Percentiles rank a stretch among this genome's conserved stretches.
Evolutionary conservation across 306 rosid genomes (phyloP).

Genomic region (Cicer bijugum): DNA sequence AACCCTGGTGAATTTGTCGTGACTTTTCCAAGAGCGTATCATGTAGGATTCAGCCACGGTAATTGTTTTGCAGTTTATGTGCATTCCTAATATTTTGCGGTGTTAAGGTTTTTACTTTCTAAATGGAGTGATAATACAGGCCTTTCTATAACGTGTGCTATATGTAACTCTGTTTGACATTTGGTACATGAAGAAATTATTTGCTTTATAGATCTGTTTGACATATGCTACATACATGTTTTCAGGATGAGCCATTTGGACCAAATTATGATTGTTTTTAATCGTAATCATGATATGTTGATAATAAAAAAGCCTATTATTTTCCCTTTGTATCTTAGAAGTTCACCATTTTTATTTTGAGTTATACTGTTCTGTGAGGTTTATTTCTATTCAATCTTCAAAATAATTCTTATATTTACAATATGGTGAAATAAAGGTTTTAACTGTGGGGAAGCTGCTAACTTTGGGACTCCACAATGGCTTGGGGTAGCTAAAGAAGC

Average conservation of each 20-base stretch:
- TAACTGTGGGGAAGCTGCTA: conserved; percentile 99
- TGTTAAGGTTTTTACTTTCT: conserved; percentile 21
- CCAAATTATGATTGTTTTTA: too few species aligned
- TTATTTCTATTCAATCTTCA: conserved; percentile 24
- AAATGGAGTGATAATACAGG: conserved; percentile 14
- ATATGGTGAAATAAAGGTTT: conserved; percentile 65
- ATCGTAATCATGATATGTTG: too few species aligned
- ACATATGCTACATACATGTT: too few species aligned
- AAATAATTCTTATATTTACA: conserved; percentile 29
- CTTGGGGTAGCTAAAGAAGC: conserved; percentile 95
- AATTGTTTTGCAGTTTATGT: conserved; percentile 56
- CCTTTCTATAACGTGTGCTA: conserved; percentile 36
- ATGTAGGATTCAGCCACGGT: conserved; percentile 99
- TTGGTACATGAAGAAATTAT: background rate
- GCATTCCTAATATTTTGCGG: conserved; percentile 31
- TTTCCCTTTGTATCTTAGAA: conserved; percentile 26
- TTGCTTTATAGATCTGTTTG: too few species aligned
- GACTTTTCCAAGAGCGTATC: conserved; percentile 99
- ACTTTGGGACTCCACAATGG: conserved; percentile 98
- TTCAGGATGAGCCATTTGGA: too few species aligned
- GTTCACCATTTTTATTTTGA: conserved; percentile 7
- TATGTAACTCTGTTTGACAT: conserved; percentile 24
- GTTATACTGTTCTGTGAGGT: conserved; percentile 16
- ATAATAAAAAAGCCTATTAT: conserved; percentile 8
- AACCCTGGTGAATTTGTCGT: conserved; percentile 99